Percentiles rank a stretch among this genome's conserved stretches.
Conservation (phyloP, 306 rosid genomes). For the Vicia villosa region DNA sequence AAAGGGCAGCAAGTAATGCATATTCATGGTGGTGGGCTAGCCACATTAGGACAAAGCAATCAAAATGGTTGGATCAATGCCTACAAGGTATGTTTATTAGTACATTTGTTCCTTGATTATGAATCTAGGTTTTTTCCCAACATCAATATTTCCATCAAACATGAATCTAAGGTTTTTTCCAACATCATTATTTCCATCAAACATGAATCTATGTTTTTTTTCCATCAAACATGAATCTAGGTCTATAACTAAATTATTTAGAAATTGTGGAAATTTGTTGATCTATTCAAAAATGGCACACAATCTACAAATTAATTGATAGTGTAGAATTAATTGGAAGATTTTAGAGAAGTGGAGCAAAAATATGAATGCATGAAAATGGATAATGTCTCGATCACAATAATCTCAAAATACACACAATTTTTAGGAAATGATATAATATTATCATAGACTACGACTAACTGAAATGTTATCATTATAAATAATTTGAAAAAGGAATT, state of each 20-base stretch:
- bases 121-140: conserved; percentile 13
- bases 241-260: not conserved
- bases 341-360: not conserved
- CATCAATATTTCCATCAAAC: not conserved
- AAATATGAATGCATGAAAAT: not conserved
- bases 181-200: not conserved
- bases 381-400: not conserved
- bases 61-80: conserved; percentile 94
- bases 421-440: not conserved
- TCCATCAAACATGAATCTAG: not conserved
- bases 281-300: conserved; percentile 1
- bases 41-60: conserved; percentile 94
- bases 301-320: not conserved
- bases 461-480: too few species aligned
- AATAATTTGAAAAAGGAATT: too few species aligned
- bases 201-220: conserved; percentile 4
- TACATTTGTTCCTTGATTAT: not conserved
- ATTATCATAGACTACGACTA: not conserved
- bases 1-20: conserved; percentile 96
- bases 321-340: not conserved
- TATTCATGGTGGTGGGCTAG: conserved; percentile 99
- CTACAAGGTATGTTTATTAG: conserved; percentile 63
- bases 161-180: conserved; percentile 17
- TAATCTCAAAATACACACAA: not conserved
- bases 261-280: conserved; percentile 18